phyloP scores from a whole-genome alignment of 2,329 filamentous ascomycete species.

The Niveomyces coronatus region DNA sequence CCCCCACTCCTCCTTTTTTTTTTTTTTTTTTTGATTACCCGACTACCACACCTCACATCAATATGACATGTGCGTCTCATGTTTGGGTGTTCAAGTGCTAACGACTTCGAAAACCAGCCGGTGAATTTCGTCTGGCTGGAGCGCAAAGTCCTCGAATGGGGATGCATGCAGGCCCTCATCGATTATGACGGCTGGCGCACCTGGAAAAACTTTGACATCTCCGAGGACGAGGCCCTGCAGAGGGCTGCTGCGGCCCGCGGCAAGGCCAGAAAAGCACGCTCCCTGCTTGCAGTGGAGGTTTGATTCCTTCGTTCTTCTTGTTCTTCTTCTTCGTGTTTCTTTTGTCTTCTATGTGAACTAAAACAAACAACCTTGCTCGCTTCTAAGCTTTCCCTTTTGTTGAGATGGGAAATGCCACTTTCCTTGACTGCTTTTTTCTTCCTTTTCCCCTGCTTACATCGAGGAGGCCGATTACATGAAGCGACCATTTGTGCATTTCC shows the following conservation, averaged over 20 bases:
- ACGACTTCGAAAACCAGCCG: constrained; percentile 61
- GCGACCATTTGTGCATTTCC: not conserved
- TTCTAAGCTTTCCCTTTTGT: no score
- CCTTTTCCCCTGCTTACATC: no score
- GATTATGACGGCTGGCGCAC: constrained; percentile 97
- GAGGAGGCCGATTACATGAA: not conserved
- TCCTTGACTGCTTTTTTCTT: no score
- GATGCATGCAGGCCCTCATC: constrained; percentile 98
- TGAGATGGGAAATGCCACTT: no score
- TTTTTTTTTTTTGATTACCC: no score
- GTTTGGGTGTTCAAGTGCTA: no score
- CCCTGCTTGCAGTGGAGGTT: constrained; percentile 24
- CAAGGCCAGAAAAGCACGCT: constrained; percentile 36
- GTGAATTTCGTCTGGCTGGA: constrained; percentile 97
- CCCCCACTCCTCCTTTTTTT: no score
- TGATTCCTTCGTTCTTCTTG: not conserved
- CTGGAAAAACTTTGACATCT: constrained; percentile 75
- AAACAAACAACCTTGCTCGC: no score
- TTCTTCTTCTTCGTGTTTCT: not conserved
- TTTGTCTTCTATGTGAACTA: not conserved
- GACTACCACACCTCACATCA: no score
- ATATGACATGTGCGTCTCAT: no score
- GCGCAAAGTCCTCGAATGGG: constrained; percentile 98
- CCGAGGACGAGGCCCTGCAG: constrained; percentile 32
- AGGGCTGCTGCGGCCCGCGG: constrained; percentile 27